Conservation (phyloP, 208 protist species). For the Leishmania aethiopica region DNA sequence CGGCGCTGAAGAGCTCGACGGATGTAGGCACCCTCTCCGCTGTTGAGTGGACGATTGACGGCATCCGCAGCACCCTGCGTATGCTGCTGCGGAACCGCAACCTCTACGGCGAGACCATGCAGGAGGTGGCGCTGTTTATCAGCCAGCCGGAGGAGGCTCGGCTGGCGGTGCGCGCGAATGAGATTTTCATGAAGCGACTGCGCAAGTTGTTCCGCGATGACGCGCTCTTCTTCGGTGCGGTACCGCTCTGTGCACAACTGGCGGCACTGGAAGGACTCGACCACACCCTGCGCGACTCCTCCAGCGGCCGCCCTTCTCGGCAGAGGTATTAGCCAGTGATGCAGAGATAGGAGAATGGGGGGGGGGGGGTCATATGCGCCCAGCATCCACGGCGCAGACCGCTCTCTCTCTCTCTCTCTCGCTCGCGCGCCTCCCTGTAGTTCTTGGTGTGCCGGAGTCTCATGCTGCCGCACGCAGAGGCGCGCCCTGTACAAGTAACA, state of each 20-base stretch:
- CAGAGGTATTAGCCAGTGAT: background rate
- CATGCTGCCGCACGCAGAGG: background rate
- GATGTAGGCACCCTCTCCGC: conserved; percentile 18
- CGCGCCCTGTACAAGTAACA: background rate
- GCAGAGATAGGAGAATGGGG: background rate
- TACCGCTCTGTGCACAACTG: conserved; percentile 74
- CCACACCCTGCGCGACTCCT: conserved; percentile 12
- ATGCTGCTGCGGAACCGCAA: conserved; percentile 39
- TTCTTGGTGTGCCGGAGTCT: background rate
- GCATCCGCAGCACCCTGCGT: conserved; percentile 50
- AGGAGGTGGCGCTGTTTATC: conserved; percentile 57
- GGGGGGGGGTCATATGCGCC: background rate
- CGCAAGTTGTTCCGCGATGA: conserved; percentile 53
- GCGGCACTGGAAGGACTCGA: conserved; percentile 59
- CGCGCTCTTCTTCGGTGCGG: conserved; percentile 47
- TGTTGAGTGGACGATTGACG: conserved; percentile 52
- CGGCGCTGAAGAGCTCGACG: background rate
- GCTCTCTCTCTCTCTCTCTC: background rate
- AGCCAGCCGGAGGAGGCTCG: conserved; percentile 51
- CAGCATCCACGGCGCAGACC: background rate
- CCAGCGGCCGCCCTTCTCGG: background rate
- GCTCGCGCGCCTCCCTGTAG: background rate
- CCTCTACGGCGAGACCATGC: conserved; percentile 57
- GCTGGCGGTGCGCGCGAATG: conserved; percentile 50
- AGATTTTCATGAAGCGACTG: conserved; percentile 62